Evolutionary conservation across 129 eudicot species (phyloP).

Genomic region (Pseudognaphalium luteoalbum): DNA sequence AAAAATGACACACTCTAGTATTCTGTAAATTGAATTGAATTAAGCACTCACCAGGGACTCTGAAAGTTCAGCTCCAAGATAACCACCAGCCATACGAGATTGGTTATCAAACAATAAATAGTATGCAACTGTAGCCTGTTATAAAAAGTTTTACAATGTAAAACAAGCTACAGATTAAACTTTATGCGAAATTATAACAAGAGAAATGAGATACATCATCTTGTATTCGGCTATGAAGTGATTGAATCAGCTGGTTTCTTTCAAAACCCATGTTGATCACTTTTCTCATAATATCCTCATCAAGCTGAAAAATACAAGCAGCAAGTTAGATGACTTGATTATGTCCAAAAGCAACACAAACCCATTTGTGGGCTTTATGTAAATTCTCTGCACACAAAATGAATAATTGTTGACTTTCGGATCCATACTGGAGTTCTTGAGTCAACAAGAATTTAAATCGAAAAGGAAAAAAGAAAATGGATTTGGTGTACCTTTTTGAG

Average conservation of each 20-base stretch:
- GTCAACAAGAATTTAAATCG: neutral
- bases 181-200: conserved; percentile 21
- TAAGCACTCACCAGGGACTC: conserved; percentile 56
- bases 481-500: conserved; percentile 48
- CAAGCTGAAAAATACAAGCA: conserved; percentile 54
- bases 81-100: conserved; percentile 65
- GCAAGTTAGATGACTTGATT: conserved; percentile 10
- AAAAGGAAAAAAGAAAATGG: neutral
- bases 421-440: neutral
- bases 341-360: neutral
- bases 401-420: too few relatives aligned
- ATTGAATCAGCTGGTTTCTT: conserved; percentile 51
- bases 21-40: neutral
- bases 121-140: conserved; percentile 84
- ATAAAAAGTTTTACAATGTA: conserved; percentile 7
- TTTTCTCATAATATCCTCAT: conserved; percentile 58
- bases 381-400: too few relatives aligned
- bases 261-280: conserved; percentile 75
- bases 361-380: neutral
- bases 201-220: conserved; percentile 54
- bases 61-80: conserved; percentile 70
- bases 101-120: conserved; percentile 69
- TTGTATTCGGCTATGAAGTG: conserved; percentile 66
- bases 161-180: conserved; percentile 3
- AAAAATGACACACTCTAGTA: neutral